Base-by-base conservation (phyloP, 306 rosid genomes). In the Macrotyloma uniflorum region DNA sequence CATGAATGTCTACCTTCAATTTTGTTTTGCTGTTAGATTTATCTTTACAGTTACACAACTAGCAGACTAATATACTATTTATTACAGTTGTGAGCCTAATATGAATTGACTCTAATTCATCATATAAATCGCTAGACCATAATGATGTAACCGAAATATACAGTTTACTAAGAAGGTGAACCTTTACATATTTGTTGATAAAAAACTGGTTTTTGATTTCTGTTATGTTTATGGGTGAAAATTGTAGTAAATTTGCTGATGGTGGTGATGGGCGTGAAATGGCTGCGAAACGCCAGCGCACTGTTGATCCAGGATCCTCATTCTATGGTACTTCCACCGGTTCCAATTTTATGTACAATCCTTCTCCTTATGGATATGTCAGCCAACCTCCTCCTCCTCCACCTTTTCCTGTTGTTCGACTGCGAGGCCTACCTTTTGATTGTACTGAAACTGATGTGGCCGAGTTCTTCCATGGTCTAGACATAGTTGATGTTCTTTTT, bases 361-460 rank as follows among this genome's bases (percentile, higher is more conserved):
- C 96, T 67, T 43, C 96, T 81, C 94, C 96, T n/a, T 93, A 89
- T 84, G 89, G 89, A 73, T 93, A 89, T 77, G 91, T 82, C 67
- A 86, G 75, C 85, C 98, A 90, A 72, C 87, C 96, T 79, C 97
- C 96, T 6, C 93, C 97, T 38, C 86, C 96, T 71, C 97, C 96
- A 4, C 91, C 97, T 30, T 94, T 92, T 62, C 98, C 98, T 53
- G 97, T 92, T 45, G 96, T 94, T 74, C 87, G 87, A 71, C 85
- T 94, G 14, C 97, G 97, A 13, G 98, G 98, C 75, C 93, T 94
- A 67, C 98, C 98, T 23, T 94, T 90, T 66, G 97, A 94, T 77
- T 91, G 96, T 85, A 86, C 88, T 4, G 98, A 94, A 90, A 68
- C 85, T 75, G 97, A 94, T 82, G 97, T 94, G 62, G 94, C 91